phyloP scores from a whole-genome alignment of 1,284 basidiomycete genomes.

The Ustilago tritici region DNA sequence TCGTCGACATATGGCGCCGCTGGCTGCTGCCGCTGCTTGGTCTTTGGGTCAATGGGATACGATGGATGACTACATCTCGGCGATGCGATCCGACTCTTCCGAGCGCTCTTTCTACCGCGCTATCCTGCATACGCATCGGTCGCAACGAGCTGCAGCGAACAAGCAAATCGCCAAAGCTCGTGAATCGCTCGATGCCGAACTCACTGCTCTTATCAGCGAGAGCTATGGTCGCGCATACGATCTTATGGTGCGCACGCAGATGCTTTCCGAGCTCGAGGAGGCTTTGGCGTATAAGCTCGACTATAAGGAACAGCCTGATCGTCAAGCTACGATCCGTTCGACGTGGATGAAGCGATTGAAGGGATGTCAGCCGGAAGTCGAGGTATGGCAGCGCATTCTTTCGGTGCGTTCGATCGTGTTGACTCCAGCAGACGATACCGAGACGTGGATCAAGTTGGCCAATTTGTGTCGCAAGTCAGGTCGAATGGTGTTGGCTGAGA shows the following conservation, averaged over 20 bases:
- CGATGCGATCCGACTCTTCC: conserved; percentile 92
- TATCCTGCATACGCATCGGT: conserved; percentile 93
- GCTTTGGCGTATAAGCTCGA: conserved; percentile 90
- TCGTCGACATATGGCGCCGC: conserved; percentile 89
- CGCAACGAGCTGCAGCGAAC: conserved; percentile 91
- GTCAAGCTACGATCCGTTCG: conserved; percentile 71
- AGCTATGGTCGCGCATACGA: conserved; percentile 96
- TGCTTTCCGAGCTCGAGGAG: conserved; percentile 98
- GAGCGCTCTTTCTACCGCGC: conserved; percentile 97
- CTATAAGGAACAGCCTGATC: conserved; percentile 82
- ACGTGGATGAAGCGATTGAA: conserved; percentile 76
- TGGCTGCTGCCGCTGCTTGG: conserved; percentile 98
- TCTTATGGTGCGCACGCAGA: conserved; percentile 94
- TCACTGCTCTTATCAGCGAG: conserved; percentile 92
- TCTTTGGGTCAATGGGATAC: conserved; percentile 95
- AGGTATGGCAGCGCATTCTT: conserved; percentile 98
- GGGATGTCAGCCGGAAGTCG: conserved; percentile 97
- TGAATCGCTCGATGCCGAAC: conserved; percentile 89
- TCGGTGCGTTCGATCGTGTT: conserved; percentile 95
- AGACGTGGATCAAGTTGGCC: conserved; percentile 97
- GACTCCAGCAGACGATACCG: conserved; percentile 91
- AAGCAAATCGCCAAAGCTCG: conserved; percentile 94
- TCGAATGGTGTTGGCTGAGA: conserved; percentile 89
- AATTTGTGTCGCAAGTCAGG: conserved; percentile 88
- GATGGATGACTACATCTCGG: conserved; percentile 97